These are phyloP conservation scores for Patellifolia procumbens DNA, from an alignment of 179 eudicot genomes.

Conservation along the genomic window DNA sequence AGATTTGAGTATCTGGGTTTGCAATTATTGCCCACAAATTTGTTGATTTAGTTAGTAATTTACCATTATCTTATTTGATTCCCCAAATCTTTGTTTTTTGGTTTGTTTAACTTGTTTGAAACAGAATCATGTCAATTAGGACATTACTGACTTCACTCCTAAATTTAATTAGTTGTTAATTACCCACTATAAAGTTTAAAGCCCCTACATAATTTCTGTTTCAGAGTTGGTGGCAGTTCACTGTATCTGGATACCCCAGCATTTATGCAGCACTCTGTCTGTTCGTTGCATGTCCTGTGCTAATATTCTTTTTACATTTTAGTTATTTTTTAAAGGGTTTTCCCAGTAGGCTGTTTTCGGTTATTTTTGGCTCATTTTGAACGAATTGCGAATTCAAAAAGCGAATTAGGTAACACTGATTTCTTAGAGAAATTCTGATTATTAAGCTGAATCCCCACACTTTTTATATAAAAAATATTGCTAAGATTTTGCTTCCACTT, in stretches of 20 bases:
- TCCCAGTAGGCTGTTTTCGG: too few species aligned
- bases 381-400: background rate
- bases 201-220: constrained; percentile 3
- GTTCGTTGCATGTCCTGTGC: constrained; percentile 29
- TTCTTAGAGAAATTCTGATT: constrained; percentile 8
- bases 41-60: constrained; percentile 3
- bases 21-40: constrained; percentile 6
- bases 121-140: constrained; percentile 1
- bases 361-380: constrained; percentile 26
- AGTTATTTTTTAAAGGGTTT: constrained; percentile 36
- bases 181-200: background rate
- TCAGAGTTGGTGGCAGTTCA: constrained; percentile 27
- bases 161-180: background rate
- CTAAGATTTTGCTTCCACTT: constrained; percentile 32
- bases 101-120: constrained; percentile 12
- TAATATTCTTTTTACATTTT: constrained; percentile 21
- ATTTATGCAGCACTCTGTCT: constrained; percentile 26
- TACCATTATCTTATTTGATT: background rate
- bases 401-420: constrained; percentile 24
- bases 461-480: constrained; percentile 29
- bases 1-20: constrained; percentile 18
- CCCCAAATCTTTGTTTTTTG: constrained; percentile 2
- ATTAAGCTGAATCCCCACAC: constrained; percentile 23
- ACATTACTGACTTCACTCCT: background rate
- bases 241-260: constrained; percentile 36